Conservation (phyloP, 257 asterid genomes). For the Orobanche coerulescens region DNA sequence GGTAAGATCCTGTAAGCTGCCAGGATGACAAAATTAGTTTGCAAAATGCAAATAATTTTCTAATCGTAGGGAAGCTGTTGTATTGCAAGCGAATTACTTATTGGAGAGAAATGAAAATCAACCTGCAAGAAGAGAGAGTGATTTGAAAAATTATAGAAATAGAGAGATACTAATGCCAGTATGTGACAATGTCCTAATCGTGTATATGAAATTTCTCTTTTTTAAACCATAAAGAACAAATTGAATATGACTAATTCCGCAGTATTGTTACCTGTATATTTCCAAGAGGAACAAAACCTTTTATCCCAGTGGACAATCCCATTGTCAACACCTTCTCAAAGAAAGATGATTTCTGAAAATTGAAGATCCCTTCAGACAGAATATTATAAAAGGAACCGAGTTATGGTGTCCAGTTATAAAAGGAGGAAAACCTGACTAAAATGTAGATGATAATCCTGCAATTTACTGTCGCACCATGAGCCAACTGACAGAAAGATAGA, state of each 20-base stretch:
- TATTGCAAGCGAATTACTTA: conserved; percentile 2
- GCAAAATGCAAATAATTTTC: conserved; percentile 9
- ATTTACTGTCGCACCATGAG: conserved; percentile 76
- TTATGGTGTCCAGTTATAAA: conserved; percentile 16
- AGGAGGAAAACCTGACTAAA: conserved; percentile 62
- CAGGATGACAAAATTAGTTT: conserved; percentile 23
- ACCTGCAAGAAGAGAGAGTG: not conserved
- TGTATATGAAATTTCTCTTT: not conserved
- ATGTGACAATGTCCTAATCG: not conserved
- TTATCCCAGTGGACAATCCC: conserved; percentile 48
- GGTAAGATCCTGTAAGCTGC: conserved; percentile 47
- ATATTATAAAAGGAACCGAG: conserved; percentile 21
- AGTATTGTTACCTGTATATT: conserved; percentile 45
- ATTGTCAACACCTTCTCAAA: conserved; percentile 65
- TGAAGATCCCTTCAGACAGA: conserved; percentile 25
- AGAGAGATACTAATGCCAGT: not conserved
- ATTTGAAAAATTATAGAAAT: conserved; percentile 3
- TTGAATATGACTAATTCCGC: conserved; percentile 15
- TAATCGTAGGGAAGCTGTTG: conserved; percentile 17
- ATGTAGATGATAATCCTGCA: conserved; percentile 79
- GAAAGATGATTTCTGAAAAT: conserved; percentile 56
- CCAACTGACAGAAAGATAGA: conserved; percentile 62
- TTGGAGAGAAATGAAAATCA: not conserved
- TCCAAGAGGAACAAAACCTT: conserved; percentile 36
- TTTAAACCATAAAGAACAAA: conserved; percentile 5